Evolutionary conservation across 495 filamentous ascomycete genomes (phyloP), one percentile per base, ranked within the genome.

Genomic region (Neurospora sp.): DNA sequence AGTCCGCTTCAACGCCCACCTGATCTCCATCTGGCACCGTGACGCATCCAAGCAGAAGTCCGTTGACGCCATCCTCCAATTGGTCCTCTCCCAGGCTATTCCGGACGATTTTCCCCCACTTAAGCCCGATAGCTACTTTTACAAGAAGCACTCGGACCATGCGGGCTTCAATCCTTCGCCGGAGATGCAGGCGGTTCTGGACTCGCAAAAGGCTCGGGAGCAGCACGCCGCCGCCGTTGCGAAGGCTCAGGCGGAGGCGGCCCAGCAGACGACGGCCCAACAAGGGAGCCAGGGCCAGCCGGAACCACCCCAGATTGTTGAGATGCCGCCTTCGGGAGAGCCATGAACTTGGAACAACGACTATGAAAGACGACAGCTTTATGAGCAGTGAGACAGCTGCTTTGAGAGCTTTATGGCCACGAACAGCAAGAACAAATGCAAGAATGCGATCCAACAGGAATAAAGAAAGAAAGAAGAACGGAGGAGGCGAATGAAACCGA

Each of bases 1-100:
- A 5, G 90, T 92, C 70, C 87, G 92, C 73, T 93, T 92, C 80
- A 93, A 90, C 80, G 89, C 89, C 4, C 88, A 93, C 76, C 87
- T 94, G 46, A 91, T 97, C 78, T 90, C 89, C 69, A 88, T 97
- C 75, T 97, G 94, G 94, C 94, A 96, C 81, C 91, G 94, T 41
- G 91, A 94, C 75, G 86, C 85, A 40, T 89, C 88, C 18, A 91
- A 93, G 79, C 85, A 92, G 72, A 88, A 85, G 73, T 94, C 91
- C 3, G 89, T 94, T 73, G 88, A 93, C 73, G 85, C 82, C 53
- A 87, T 97, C 20, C 84, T 93, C 40, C 80, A 86, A 73, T 89
- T 87, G 35, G 89, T 96, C 18, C 83, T 96, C 22, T 88, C 90
- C 20, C 86, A 89, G 69, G 81, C 97, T 3, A 89, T 90, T 2